phyloP scores from a whole-genome alignment of 2,329 filamentous ascomycete species.

The Coniochaeta hoffmannii region DNA sequence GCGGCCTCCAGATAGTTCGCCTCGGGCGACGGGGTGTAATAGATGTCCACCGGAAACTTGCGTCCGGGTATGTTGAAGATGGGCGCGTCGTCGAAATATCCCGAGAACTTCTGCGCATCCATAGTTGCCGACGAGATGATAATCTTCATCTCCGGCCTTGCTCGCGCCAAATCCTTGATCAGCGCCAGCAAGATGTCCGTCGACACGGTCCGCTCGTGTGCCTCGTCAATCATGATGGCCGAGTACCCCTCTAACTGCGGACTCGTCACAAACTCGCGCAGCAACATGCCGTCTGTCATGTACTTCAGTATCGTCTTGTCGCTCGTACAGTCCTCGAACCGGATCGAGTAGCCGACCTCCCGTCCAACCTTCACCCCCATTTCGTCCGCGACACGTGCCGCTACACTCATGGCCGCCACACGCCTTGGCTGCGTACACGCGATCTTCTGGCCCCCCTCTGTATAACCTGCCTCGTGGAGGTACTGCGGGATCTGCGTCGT shows the following conservation, averaged over 20 bases:
- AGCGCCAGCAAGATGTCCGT: conserved; percentile 87
- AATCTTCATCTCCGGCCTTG: conserved; percentile 78
- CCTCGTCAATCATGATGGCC: conserved; percentile 93
- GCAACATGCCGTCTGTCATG: conserved; percentile 94
- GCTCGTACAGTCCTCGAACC: conserved; percentile 87
- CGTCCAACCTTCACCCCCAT: conserved; percentile 84
- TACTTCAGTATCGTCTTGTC: conserved; percentile 92
- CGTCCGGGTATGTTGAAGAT: conserved; percentile 93
- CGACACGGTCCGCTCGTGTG: conserved; percentile 85
- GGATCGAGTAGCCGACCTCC: conserved; percentile 90
- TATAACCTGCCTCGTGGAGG: conserved; percentile 84
- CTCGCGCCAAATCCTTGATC: conserved; percentile 79
- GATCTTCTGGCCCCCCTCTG: conserved; percentile 74
- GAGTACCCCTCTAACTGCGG: conserved; percentile 77
- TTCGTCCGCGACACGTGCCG: conserved; percentile 91
- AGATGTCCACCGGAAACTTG: conserved; percentile 82
- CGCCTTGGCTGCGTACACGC: conserved; percentile 91
- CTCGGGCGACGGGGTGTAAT: conserved; percentile 84
- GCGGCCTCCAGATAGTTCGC: conserved; percentile 89
- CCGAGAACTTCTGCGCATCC: conserved; percentile 85
- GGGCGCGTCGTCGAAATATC: conserved; percentile 86
- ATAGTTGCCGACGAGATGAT: conserved; percentile 93
- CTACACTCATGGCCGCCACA: conserved; percentile 96
- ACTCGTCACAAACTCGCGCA: conserved; percentile 84
- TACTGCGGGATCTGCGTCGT: conserved; percentile 95